phyloP scores from a whole-genome alignment of 441 rosid genomes.

The Isatis lusitanica region DNA sequence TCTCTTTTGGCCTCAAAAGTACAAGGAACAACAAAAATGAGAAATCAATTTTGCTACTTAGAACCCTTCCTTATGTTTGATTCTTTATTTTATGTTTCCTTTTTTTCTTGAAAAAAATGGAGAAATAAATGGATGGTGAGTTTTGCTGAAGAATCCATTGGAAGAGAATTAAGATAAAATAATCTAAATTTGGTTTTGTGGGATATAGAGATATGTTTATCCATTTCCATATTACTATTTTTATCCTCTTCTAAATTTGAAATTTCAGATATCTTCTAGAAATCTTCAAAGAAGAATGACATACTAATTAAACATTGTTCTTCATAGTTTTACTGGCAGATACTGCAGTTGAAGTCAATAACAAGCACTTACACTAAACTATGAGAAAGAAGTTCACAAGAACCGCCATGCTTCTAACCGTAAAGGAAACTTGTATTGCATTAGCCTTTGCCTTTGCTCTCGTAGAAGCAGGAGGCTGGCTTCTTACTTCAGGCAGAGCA shows the following conservation, averaged over 20 bases:
- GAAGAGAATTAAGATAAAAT: constrained; percentile 28
- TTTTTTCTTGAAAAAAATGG: neutral
- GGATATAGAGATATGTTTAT: constrained; percentile 23
- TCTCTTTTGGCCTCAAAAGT: constrained; percentile 36
- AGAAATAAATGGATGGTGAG: constrained; percentile 28
- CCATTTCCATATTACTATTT: constrained; percentile 29
- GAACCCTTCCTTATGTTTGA: constrained; percentile 5
- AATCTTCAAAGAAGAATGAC: constrained; percentile 1
- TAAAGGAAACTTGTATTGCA: constrained; percentile 17
- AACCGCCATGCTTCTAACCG: constrained; percentile 4
- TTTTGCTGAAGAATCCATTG: constrained; percentile 25
- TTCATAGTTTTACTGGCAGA: constrained; percentile 24
- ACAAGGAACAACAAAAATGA: constrained; percentile 24
- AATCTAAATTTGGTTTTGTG: constrained; percentile 35
- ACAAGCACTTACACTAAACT: constrained; percentile 27
- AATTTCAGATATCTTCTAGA: neutral
- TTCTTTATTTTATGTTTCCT: constrained; percentile 3
- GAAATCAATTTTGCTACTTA: constrained; percentile 1
- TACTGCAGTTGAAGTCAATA: constrained; percentile 23
- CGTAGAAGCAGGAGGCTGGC: constrained; percentile 11
- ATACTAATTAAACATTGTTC: neutral
- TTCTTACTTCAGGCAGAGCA: constrained; percentile 34
- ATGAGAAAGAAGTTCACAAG: constrained; percentile 36
- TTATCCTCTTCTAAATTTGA: constrained; percentile 27
- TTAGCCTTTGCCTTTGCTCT: constrained; percentile 25